phyloP scores from a whole-genome alignment of 2,329 filamentous ascomycete species.

The Stagonosporopsis cucurbitacearum region DNA sequence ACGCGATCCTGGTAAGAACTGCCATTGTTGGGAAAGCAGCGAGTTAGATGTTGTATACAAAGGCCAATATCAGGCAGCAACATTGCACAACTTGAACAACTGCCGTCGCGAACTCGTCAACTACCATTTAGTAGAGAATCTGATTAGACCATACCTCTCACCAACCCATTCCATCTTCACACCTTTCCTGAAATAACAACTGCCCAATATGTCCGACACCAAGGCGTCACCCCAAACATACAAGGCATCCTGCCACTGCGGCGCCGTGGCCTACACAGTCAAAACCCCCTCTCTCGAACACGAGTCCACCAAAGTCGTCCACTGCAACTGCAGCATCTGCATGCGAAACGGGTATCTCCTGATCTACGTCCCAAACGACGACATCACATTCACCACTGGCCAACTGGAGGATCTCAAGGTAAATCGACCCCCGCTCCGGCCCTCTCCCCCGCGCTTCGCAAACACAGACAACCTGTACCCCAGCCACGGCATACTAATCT shows the following conservation, averaged over 20 bases:
- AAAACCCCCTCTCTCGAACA: constrained; percentile 58
- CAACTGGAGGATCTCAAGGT: constrained; percentile 28
- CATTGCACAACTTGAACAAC: background rate
- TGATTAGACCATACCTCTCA: no score
- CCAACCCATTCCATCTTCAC: background rate
- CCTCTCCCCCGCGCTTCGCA: background rate
- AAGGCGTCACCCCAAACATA: constrained; percentile 53
- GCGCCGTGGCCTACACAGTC: constrained; percentile 58
- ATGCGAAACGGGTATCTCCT: constrained; percentile 60
- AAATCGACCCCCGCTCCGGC: background rate
- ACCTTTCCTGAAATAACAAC: background rate
- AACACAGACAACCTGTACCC: background rate
- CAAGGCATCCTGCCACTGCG: constrained; percentile 62
- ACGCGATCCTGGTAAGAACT: background rate
- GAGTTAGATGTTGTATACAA: background rate
- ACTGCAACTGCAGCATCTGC: constrained; percentile 64
- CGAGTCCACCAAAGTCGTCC: constrained; percentile 49
- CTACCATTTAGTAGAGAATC: no score
- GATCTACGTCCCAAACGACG: constrained; percentile 39
- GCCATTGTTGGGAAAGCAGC: background rate
- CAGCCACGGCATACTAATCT: background rate
- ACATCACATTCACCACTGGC: constrained; percentile 31
- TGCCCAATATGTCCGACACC: constrained; percentile 45
- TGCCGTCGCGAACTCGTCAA: background rate
- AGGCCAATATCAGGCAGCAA: constrained; percentile 7